Evolutionary conservation across 495 filamentous ascomycete species (phyloP), one percentile per base, ranked within the genome.

Genomic region (Pseudomonodictys pantanalensis): DNA sequence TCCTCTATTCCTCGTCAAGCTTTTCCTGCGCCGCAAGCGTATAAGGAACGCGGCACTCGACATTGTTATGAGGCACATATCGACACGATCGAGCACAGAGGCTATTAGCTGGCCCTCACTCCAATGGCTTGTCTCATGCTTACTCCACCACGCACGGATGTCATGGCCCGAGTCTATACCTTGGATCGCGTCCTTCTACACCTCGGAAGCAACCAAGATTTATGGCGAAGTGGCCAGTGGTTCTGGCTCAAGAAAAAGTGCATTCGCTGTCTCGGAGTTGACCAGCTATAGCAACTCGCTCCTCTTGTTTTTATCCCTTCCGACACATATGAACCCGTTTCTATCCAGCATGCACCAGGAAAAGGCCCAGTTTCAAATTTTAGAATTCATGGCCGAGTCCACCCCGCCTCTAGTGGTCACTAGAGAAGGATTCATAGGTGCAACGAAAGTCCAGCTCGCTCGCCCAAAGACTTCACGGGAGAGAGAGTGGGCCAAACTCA

Each of bases 391-490:
- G 87, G 77, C 81, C 9, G 60, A 74, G 7, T 76, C 81, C 43
- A 62, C 75, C 38, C 85, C 84, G 1, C 75, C 78, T 8, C 65
- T 88, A 30, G 76, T 78, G 2, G 74, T 89, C 3, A 81, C 75
- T 3, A 75, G 80, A 43, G 75, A 77, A 66, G 87, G 87, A 7
- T 90, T 87, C 68, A 76, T 82, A 58, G 84, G 79, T 15, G 69
- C 89, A 1, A 65, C 76, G 32, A 71, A 71, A 1, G 76, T 86
- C 24, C 86, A 89, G 52, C 70, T 90, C 5, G 83, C 81, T 0
- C 86, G 84, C 60, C 77, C 73, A 32, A 89, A 90, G 65, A 86
- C 83, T 2, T 3, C 51, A 0, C 68, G 71, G 1, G 87, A 89
- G 68, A 78, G 75, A 10, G 77, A 81, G 62, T 85, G 77, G 73